A percentile compares a stretch with the other conserved stretches of the same genome.
Conservation (phyloP, 345 rosid genomes). For the Syzygium jambos region DNA sequence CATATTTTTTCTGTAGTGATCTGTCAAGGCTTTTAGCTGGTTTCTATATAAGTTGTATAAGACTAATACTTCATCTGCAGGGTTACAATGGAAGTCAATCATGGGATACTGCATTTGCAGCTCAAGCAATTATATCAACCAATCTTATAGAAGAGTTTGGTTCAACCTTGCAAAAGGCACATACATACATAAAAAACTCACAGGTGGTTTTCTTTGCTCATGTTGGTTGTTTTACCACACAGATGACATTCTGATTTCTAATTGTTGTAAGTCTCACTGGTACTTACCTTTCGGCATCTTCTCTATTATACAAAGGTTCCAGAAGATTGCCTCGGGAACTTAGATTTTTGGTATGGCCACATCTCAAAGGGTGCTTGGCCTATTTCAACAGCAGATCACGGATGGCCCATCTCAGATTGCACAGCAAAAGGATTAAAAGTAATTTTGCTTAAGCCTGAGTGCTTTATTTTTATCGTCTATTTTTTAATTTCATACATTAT, state of each 20-base stretch:
- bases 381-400: conserved; percentile 91
- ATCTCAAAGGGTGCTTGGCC: conserved; percentile 99
- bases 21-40: neutral
- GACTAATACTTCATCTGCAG: conserved; percentile 27
- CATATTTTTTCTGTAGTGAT: neutral
- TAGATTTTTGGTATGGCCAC: conserved; percentile 79
- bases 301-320: conserved; percentile 37
- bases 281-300: neutral
- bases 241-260: neutral
- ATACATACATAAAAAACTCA: conserved; percentile 47
- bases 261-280: neutral
- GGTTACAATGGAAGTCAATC: conserved; percentile 97
- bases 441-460: conserved; percentile 10
- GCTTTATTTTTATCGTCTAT: neutral
- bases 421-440: conserved; percentile 92
- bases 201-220: conserved; percentile 47
- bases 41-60: neutral
- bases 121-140: conserved; percentile 80
- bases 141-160: conserved; percentile 66
- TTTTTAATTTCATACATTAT: neutral
- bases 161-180: conserved; percentile 58
- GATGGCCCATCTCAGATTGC: conserved; percentile 98
- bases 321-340: conserved; percentile 85
- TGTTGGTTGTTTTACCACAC: neutral
- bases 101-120: conserved; percentile 86